Base-by-base conservation (phyloP, 129 eudicot species). In the Oenanthe sinensis region DNA sequence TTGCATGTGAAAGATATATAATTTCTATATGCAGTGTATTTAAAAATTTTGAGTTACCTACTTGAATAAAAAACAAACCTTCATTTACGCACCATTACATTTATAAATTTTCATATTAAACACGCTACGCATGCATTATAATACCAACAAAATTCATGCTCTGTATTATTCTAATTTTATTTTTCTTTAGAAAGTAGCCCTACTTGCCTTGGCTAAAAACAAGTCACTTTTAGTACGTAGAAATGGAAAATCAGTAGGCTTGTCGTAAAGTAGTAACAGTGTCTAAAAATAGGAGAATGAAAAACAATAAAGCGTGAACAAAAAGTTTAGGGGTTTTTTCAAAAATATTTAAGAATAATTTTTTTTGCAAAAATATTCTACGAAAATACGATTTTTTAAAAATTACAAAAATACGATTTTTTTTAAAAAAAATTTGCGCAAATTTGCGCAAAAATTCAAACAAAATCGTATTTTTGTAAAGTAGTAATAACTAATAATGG, bases 41-140 rank as follows among this genome's bases (percentile, higher is more conserved):
- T 58, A 58, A 58, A 5, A 58, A 20, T 2, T 22, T 26, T n/a
- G 33, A 8, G n/a, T 22, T 58, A 58, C 67, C 67, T n/a, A 10
- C 15, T 58, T 58, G 5, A n/a, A n/a, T 58, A 8, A 22, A 54
- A 20, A 8, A 4, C 4, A 8, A 58, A 58, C 33, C 33, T 19
- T 58, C 22, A 0, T 58, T 58, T 8, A 58, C 0, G 0, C 67
- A n/a, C 11, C 30, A 58, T 22, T n/a, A n/a, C 67, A 58, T 58
- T n/a, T 22, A 22, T n/a, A n/a, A 58, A 8, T 58, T 58, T 55
- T 58, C 33, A 58, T 58, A 58, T n/a, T 58, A n/a, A 58, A 58
- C 67, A 58, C 67, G 67, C 33, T 58, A 58, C 67, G 67, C 67
- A n/a, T 58, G 67, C 67, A n/a, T 58, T 14, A 58, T 58, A 58